Base-by-base conservation (phyloP, 2,329 filamentous ascomycete genomes). In the Xylariales sp. region DNA sequence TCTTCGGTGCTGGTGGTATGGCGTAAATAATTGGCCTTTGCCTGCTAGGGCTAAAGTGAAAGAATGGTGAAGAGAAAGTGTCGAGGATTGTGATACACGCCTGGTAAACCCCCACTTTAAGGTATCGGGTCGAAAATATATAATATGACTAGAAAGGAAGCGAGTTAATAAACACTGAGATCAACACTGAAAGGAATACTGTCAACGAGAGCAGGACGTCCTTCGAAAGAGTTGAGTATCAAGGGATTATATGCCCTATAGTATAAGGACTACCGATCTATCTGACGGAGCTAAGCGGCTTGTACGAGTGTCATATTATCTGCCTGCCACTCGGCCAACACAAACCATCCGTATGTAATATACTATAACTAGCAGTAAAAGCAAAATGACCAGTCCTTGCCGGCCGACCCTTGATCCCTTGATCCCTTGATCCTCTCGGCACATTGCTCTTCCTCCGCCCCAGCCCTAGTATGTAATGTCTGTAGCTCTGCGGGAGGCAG, bases 1-100 rank as follows among this genome's bases (percentile, higher is more conserved):
- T 72, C 82, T 96, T 56, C 86, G 96, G 74, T 86, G 94, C 72
- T 98, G 95, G 96, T 99, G 96, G 95, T 97, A 93, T 83, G 88
- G 87, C 28, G 92, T 97, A 18, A 98, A 98, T 77, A 93, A 97
- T 76, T 98, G 96, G 96, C 85, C 86, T 56, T 80, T 95, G 65
- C 91, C 91, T 4, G 64, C 63, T 53, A 61, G 64, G 53, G 59
- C 66, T 1, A 67, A 32, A 67, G 56, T 52, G 36, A 64, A 18
- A 30, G 18, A 39, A 28, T 53, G 45, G 34, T 60, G 55, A 58
- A 57, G 16, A 43, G 12, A 10, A 57, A 12, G 12, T 5, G 14
- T 30, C 6, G 6, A 16, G 32, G 18, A 50, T 36, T 8, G 1
- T 28, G 34, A 30, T 9, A 30, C 14, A 28, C n/a, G 16, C 30